Conservation (phyloP, 1,139 yeast species). For the Blastobotrys persicus region DNA sequence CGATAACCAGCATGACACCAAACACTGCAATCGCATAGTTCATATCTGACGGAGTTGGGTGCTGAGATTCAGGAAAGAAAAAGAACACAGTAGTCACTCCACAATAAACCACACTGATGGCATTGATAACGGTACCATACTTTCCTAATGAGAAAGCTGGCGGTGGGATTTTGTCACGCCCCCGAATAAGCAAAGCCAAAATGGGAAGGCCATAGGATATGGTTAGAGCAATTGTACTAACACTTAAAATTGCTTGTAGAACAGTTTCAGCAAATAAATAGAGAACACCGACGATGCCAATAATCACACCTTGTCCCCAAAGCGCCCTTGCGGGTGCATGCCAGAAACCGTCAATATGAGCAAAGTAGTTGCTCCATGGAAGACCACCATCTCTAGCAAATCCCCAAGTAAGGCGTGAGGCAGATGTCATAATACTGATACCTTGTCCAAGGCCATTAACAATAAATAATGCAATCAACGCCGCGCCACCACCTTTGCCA, state of each 20-base stretch:
- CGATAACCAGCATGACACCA: constrained; percentile 22
- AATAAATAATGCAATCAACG: constrained; percentile 23
- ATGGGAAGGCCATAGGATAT: constrained; percentile 78
- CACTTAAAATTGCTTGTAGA: constrained; percentile 78
- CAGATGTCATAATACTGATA: constrained; percentile 54
- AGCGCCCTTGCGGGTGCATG: constrained; percentile 70
- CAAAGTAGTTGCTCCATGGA: constrained; percentile 64
- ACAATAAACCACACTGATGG: constrained; percentile 22
- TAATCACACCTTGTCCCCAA: constrained; percentile 60
- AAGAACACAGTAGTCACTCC: constrained; percentile 23
- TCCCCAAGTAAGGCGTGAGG: constrained; percentile 76
- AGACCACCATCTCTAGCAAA: constrained; percentile 83
- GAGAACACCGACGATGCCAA: constrained; percentile 58
- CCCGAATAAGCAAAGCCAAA: constrained; percentile 56
- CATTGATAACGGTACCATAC: constrained; percentile 19
- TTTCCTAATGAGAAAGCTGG: constrained; percentile 21
- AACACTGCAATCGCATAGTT: constrained; percentile 25
- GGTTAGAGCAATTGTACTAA: constrained; percentile 71
- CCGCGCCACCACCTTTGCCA: constrained; percentile 60
- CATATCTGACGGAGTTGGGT: constrained; percentile 21
- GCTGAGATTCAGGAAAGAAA: constrained; percentile 28
- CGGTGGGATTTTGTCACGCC: constrained; percentile 39
- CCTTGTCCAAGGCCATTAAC: constrained; percentile 26
- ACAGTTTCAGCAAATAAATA: constrained; percentile 71
- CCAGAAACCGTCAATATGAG: constrained; percentile 58